Conservation (phyloP, 208 protist genomes). For the Crithidia bombi region DNA sequence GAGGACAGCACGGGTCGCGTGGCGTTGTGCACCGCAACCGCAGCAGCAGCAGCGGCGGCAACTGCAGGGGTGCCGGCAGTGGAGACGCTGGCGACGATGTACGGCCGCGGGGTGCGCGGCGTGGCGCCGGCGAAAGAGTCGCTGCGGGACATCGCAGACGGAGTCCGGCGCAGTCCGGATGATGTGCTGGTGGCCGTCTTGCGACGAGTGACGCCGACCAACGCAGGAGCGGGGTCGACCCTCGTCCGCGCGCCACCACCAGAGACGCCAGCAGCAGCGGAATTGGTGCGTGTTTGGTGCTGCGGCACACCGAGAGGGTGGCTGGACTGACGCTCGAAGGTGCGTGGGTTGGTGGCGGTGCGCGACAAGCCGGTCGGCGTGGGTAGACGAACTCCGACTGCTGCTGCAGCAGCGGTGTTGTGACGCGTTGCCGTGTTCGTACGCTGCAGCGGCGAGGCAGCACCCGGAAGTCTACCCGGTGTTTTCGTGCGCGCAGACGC, state of each 20-base stretch:
- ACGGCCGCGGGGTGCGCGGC: slow-evolving; percentile 26
- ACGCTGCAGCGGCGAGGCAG: slow-evolving; percentile 23
- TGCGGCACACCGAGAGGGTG: neutral
- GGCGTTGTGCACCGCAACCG: neutral
- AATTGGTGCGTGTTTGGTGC: neutral
- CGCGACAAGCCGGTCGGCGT: slow-evolving; percentile 16
- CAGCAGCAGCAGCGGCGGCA: neutral
- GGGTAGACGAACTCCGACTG: neutral
- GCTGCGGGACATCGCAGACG: slow-evolving; percentile 13
- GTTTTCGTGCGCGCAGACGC: slow-evolving; percentile 6
- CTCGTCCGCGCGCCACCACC: neutral
- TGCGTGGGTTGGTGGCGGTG: slow-evolving; percentile 4
- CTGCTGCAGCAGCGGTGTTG: neutral
- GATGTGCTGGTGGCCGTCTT: neutral
- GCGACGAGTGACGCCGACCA: slow-evolving; percentile 18
- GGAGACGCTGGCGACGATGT: slow-evolving; percentile 31
- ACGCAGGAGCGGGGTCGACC: slow-evolving; percentile 32
- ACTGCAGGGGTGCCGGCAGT: slow-evolving; percentile 19
- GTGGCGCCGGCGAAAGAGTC: slow-evolving; percentile 1
- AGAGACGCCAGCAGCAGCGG: neutral
- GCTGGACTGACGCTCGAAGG: slow-evolving; percentile 28
- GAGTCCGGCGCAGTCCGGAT: slow-evolving; percentile 18
- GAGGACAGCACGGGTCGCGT: slow-evolving; percentile 27
- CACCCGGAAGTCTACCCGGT: neutral
- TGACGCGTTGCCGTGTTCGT: slow-evolving; percentile 22